Evolutionary conservation across 2,329 filamentous ascomycete genomes (phyloP).

Genomic region (Zymoseptoria pseudotritici): DNA sequence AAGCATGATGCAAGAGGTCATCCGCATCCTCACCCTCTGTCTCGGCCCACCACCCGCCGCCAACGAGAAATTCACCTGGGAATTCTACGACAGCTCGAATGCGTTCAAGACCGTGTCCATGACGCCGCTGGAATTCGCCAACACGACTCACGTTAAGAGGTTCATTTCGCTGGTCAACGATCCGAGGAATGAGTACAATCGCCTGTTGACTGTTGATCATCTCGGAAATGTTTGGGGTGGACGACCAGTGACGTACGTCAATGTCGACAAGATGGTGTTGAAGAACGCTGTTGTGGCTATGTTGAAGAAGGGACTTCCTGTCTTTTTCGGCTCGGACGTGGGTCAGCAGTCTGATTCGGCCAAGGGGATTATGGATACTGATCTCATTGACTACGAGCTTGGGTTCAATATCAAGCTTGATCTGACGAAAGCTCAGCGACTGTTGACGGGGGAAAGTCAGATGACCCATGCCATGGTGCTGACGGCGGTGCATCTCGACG

Average conservation of each 20-base stretch:
- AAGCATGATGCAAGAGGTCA: constrained; percentile 71
- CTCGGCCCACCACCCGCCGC: constrained; percentile 71
- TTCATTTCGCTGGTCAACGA: constrained; percentile 82
- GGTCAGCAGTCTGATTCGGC: constrained; percentile 66
- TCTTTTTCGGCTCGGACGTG: constrained; percentile 86
- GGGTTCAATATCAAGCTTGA: constrained; percentile 72
- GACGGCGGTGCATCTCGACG: constrained; percentile 73
- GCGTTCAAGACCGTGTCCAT: constrained; percentile 55
- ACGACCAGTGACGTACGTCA: constrained; percentile 70
- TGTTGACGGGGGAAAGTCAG: constrained; percentile 65
- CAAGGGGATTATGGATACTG: constrained; percentile 72
- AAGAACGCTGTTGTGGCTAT: constrained; percentile 68
- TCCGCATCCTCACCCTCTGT: constrained; percentile 72
- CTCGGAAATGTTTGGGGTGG: constrained; percentile 78
- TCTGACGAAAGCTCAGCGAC: constrained; percentile 67
- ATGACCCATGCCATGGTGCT: constrained; percentile 95
- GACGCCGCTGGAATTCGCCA: constrained; percentile 65
- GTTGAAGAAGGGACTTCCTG: constrained; percentile 68
- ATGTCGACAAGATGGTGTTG: constrained; percentile 66
- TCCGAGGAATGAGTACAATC: constrained; percentile 66
- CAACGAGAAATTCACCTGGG: constrained; percentile 67
- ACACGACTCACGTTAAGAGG: constrained; percentile 56
- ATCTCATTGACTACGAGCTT: constrained; percentile 69
- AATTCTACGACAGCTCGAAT: constrained; percentile 64
- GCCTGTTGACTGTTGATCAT: constrained; percentile 66